phyloP scores from a whole-genome alignment of 2,329 filamentous ascomycete species.

The Diaporthe citri region DNA sequence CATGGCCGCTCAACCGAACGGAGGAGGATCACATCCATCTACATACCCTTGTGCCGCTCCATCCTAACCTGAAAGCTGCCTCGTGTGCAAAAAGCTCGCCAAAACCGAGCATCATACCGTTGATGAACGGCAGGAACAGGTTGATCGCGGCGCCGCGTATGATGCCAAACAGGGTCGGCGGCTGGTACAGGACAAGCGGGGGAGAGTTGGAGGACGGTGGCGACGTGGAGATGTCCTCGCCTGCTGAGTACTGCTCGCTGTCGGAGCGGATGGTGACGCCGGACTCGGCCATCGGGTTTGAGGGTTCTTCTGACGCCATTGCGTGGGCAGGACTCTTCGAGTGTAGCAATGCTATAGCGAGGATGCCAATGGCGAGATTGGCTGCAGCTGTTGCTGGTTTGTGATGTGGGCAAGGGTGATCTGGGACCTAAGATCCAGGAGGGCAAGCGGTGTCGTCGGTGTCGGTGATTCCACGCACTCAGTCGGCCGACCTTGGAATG shows the following conservation, averaged over 20 bases:
- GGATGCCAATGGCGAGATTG: neutral
- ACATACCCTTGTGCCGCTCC: conserved; percentile 91
- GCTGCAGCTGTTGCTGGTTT: neutral
- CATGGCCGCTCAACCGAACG: neutral
- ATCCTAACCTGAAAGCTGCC: conserved; percentile 91
- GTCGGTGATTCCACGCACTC: neutral
- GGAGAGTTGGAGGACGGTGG: conserved; percentile 73
- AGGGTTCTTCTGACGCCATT: conserved; percentile 67
- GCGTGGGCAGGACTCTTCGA: conserved; percentile 27
- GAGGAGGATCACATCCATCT: neutral
- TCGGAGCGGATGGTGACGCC: conserved; percentile 84
- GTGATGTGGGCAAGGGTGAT: neutral
- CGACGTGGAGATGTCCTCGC: conserved; percentile 71
- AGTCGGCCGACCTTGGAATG: conserved; percentile 13
- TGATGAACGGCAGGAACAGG: conserved; percentile 93
- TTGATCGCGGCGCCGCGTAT: conserved; percentile 94
- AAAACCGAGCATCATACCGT: conserved; percentile 98
- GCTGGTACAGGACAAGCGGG: conserved; percentile 86
- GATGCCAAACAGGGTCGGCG: conserved; percentile 88
- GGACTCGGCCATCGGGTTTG: conserved; percentile 75
- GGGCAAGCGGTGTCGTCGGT: conserved; percentile 19
- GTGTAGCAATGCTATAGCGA: neutral
- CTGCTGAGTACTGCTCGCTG: conserved; percentile 83
- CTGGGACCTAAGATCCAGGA: neutral
- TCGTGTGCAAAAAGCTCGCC: conserved; percentile 98